phyloP scores from a whole-genome alignment of 805 yeast genomes.

The Metschnikowia hibisci region DNA sequence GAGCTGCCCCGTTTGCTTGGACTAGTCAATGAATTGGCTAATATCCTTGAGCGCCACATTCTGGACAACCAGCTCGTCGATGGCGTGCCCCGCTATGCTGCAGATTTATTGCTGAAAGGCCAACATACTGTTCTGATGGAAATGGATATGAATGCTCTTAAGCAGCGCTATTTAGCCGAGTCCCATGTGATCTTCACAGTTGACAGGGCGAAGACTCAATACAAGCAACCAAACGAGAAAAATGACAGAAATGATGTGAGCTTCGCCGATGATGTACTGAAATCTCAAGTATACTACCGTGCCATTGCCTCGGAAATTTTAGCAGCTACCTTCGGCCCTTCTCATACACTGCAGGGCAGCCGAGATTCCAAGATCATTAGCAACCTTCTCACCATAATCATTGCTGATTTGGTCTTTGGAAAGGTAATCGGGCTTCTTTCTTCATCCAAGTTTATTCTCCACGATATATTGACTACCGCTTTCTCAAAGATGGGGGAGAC shows the following conservation, averaged over 20 bases:
- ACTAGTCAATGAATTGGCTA: conserved; percentile 23
- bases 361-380: conserved; percentile 11
- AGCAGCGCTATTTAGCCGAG: conserved; percentile 7
- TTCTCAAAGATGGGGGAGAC: neutral
- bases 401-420: conserved; percentile 17
- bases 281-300: conserved; percentile 4
- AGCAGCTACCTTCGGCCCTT: conserved; percentile 4
- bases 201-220: neutral
- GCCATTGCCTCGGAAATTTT: conserved; percentile 10
- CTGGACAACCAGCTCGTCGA: conserved; percentile 4
- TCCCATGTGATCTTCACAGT: conserved; percentile 12
- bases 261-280: neutral
- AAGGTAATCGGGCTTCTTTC: conserved; percentile 10
- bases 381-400: conserved; percentile 11
- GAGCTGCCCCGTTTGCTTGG: conserved; percentile 17
- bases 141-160: neutral
- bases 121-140: neutral
- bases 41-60: conserved; percentile 11
- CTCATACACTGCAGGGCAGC: conserved; percentile 6
- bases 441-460: conserved; percentile 10
- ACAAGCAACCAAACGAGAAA: neutral
- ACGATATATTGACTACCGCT: neutral
- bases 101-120: neutral
- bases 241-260: neutral
- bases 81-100: conserved; percentile 11